Percentiles rank a stretch among this genome's conserved stretches.
These are phyloP conservation scores for Peronospora tabacina DNA, from an alignment of 352 stramenopile genomes.

Conservation along the genomic window DNA sequence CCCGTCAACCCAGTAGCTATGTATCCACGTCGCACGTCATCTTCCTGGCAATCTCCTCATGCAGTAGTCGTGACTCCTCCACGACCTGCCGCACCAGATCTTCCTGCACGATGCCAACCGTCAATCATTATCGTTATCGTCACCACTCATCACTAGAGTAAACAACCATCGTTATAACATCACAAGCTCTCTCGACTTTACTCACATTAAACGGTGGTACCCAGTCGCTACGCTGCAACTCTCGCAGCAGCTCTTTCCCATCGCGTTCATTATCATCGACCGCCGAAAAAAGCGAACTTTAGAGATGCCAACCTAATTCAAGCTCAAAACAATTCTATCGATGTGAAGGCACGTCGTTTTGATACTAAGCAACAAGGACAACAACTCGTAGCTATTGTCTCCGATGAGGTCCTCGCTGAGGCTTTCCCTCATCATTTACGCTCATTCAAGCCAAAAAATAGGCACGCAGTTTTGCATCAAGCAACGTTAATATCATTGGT, in stretches of 20 bases:
- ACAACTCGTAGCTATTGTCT: conserved; percentile 1
- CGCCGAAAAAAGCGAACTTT: conserved; percentile 17
- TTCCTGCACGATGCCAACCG: conserved; percentile 37
- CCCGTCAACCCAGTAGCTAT: not conserved
- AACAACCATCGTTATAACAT: not conserved
- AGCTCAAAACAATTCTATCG: conserved; percentile 4
- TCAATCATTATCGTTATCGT: not conserved
- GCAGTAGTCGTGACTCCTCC: conserved; percentile 57
- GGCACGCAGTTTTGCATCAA: conserved; percentile 48
- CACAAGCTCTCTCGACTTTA: not conserved
- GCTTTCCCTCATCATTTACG: conserved; percentile 35
- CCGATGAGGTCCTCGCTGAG: conserved; percentile 40
- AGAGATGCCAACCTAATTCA: not conserved
- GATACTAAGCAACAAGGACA: not conserved
- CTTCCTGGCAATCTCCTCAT: conserved; percentile 72
- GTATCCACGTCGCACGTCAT: conserved; percentile 33
- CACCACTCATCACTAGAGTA: not conserved
- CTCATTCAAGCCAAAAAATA: conserved; percentile 46
- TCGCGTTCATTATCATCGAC: conserved; percentile 62
- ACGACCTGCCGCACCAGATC: conserved; percentile 75
- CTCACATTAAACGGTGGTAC: conserved; percentile 87
- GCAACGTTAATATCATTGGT: conserved; percentile 46
- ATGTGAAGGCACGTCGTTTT: conserved; percentile 14
- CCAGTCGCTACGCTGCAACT: conserved; percentile 89
- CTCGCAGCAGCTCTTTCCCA: conserved; percentile 81